Conservation (phyloP, 148 eudicot species). For the Bassia scoparia region DNA sequence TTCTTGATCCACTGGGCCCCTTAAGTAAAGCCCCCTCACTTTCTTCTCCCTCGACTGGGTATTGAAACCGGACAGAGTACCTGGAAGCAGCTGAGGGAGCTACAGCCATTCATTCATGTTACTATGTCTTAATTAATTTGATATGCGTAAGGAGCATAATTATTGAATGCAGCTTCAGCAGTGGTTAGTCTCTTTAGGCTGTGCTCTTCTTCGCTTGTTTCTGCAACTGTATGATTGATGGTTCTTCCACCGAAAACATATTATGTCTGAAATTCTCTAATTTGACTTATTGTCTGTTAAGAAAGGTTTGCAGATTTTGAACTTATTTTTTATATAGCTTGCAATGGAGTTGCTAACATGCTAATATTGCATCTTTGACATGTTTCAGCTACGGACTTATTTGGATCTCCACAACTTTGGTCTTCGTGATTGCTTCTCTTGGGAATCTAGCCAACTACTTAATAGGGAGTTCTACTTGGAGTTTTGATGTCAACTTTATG, state of each 20-base stretch:
- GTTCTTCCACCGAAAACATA: not conserved
- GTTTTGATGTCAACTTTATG: constrained; percentile 72
- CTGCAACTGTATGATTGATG: not conserved
- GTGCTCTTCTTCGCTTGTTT: constrained; percentile 5
- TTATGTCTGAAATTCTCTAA: not conserved
- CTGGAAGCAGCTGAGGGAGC: not conserved
- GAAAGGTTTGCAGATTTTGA: not conserved
- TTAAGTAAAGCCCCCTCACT: not conserved
- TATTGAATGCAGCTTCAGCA: not conserved
- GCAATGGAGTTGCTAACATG: not conserved
- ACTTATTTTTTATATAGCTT: not conserved
- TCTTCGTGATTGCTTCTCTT: constrained; percentile 71
- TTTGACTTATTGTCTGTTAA: constrained; percentile 1
- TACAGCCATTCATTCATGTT: not conserved
- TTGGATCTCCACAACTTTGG: constrained; percentile 85
- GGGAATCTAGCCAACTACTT: constrained; percentile 88
- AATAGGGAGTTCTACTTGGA: constrained; percentile 67
- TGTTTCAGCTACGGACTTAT: constrained; percentile 81
- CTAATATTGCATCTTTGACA: constrained; percentile 11
- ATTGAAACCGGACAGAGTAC: not conserved
- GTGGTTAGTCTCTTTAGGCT: not conserved
- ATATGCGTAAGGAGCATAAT: not conserved
- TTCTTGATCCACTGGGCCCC: not conserved
- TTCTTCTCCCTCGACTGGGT: not conserved
- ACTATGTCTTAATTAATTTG: not conserved